Evolutionary conservation across 169 alveolate genomes (phyloP), one percentile per base, ranked within the genome.

Genomic region (Plasmodium vivax): DNA sequence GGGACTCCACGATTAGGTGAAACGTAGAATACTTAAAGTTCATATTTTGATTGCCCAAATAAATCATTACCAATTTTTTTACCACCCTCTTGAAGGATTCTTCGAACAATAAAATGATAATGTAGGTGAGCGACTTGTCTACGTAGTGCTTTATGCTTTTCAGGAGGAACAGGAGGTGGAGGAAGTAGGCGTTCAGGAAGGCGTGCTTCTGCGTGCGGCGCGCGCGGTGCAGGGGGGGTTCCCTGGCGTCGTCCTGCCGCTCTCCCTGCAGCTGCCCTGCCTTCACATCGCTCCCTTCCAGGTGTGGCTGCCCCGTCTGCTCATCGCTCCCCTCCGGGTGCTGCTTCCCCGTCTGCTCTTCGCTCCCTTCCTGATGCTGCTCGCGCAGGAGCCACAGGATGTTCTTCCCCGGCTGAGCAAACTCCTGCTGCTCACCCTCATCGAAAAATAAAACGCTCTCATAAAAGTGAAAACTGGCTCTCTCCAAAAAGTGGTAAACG

Each of bases 361-460:
- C 27, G 27, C 27, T 23, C 81, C 81, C 71, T 23, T 51, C 77
- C 80, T 56, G 30, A 45, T 32, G 56, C 38, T 85, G 82, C 16
- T 43, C 93, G 23, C 45, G 51, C 43, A 85, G 8, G 23, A 85
- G 30, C 7, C 45, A 19, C 9, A 41, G 77, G 80, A 54, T 85
- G 58, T 85, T 75, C 71, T n/a, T 19, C 12, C 19, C 36, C 8
- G 27, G 23, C 41, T 8, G 32, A 9, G 8, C 80, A 32, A 12
- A 75, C 62, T 19, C 85, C 30, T 45, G 41, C 23, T 36, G 58
- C 14, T 92, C 82, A 2, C n/a, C 36, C n/a, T 92, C 85, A 68
- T 82, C 84, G 82, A 82, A 92, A 32, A 92, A 92, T 82, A 92
- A 92, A 38, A 92, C 19, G 43, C 77, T 92, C 74, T 92, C 72